Evolutionary conservation across 345 rosid genomes (phyloP).

Genomic region (Eucalyptus victrix): DNA sequence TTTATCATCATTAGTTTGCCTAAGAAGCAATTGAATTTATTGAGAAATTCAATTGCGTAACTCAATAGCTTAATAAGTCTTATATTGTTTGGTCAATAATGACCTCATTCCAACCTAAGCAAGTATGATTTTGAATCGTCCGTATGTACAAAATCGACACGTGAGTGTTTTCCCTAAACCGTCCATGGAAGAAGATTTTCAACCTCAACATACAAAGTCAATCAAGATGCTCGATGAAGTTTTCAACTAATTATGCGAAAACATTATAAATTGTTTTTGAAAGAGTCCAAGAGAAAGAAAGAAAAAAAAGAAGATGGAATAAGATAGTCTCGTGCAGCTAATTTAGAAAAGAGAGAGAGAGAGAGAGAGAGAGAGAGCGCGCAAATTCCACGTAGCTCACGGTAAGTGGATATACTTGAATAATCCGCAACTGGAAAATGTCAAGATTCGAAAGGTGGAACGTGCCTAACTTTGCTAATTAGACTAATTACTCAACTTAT

Average conservation of each 20-base stretch:
- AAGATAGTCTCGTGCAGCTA: not conserved
- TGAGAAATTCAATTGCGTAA: fast-evolving
- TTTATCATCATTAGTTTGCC: fast-evolving
- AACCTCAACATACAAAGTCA: not conserved
- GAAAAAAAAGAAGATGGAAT: not conserved
- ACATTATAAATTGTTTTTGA: not conserved
- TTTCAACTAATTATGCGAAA: not conserved
- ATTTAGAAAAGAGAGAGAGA: not conserved
- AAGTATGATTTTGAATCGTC: fast-evolving
- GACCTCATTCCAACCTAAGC: not conserved
- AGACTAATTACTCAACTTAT: not conserved
- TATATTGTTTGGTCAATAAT: not conserved
- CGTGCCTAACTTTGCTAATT: not conserved
- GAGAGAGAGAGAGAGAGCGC: not conserved
- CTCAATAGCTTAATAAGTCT: not conserved
- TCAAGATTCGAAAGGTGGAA: not conserved
- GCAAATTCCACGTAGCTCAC: not conserved
- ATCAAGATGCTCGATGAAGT: not conserved
- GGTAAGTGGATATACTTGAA: not conserved
- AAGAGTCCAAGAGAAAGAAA: not conserved
- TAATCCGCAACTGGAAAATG: not conserved
- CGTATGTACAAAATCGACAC: not conserved
- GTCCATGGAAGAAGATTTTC: not conserved
- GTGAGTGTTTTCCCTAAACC: not conserved
- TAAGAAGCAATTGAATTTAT: not conserved